Percentiles rank a stretch among this genome's conserved stretches.
Evolutionary conservation across 2,329 filamentous ascomycete species (phyloP).

Genomic region (Leptoxyphium fumago): DNA sequence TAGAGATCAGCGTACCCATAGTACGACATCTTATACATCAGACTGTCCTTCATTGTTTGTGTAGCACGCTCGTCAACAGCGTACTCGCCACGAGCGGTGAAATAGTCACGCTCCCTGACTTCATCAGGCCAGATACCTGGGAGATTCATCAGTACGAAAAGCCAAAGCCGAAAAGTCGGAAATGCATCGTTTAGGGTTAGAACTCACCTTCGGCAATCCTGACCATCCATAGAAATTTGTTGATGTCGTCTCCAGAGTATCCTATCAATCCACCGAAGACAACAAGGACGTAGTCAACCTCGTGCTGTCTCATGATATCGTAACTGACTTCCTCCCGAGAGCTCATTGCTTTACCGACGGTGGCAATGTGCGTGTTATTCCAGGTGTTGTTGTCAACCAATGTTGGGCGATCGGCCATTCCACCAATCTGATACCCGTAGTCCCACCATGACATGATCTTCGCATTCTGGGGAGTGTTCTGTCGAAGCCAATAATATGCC

Average conservation of each 20-base stretch:
- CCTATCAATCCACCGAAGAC: conserved; percentile 93
- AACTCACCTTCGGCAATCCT: conserved; percentile 73
- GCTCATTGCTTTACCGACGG: conserved; percentile 97
- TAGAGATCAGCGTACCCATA: conserved; percentile 93
- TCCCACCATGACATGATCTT: conserved; percentile 99
- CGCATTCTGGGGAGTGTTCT: conserved; percentile 87
- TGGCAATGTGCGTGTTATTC: conserved; percentile 99
- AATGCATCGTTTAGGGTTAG: too few species aligned
- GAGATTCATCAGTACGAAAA: too few species aligned
- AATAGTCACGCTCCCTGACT: conserved; percentile 92
- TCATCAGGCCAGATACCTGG: conserved; percentile 87
- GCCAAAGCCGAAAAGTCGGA: too few species aligned
- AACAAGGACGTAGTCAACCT: conserved; percentile 96
- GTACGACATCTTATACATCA: conserved; percentile 99
- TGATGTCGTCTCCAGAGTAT: conserved; percentile 97
- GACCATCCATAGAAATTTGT: conserved; percentile 99
- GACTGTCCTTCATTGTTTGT: conserved; percentile 95
- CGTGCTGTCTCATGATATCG: conserved; percentile 93
- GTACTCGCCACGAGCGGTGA: conserved; percentile 87
- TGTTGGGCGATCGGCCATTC: conserved; percentile 94
- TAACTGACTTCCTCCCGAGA: conserved; percentile 96
- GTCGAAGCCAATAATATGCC: conserved; percentile 97
- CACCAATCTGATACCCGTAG: conserved; percentile 98
- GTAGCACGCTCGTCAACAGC: conserved; percentile 85
- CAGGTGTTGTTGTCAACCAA: conserved; percentile 99